Evolutionary conservation across 257 asterid species (phyloP), one percentile per base, ranked within the genome.

Genomic region (Nicotiana attenuata): DNA sequence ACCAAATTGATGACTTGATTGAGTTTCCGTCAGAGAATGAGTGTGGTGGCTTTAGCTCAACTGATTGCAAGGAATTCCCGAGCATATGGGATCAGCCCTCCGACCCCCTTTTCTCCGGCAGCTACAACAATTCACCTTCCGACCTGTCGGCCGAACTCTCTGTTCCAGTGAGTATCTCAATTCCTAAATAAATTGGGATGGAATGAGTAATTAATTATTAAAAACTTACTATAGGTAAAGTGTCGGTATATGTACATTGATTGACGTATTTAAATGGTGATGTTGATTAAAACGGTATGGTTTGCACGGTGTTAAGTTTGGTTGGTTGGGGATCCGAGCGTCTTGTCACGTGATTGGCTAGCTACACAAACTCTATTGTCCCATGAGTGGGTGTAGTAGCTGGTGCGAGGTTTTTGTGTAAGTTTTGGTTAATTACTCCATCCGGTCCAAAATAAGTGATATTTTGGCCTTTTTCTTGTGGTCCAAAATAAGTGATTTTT

Each of bases 1-100:
- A 94, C 64, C 97, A 96, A 82, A 89, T 96, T 56, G 99, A 96
- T 63, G 99, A 96, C 83, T 88, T 96, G 85, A 88, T 94, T 45
- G 97, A 96, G 64, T 96, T 94, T 45, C 97, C 98, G 5, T 88
- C 92, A 1, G 97, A 92, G 65, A 91, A 84, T 73, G 98, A 90
- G 53, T 87, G 88, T 83, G 89, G 80, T 55, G 91, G 87, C 45
- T 83, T 90, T 77, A 83, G 89, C 76, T 83, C 93, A 45, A 88
- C 81, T 50, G 97, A 91, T 22, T 82, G 88, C 77, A 89, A 83
- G 81, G 90, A 91, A 71, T 91, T 90, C 26, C 89, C 97, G 16
- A 85, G 91, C 91, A 78, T 92, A 78, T 96, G 97, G 98, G 84
- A 90, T 5, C 92, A 92, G 52, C 80, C 89, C 8, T 84, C 88